These are phyloP conservation scores for Climacium dendroides DNA, from an alignment of 225 moss, liverwort and hornwort species.

Conservation along the genomic window DNA sequence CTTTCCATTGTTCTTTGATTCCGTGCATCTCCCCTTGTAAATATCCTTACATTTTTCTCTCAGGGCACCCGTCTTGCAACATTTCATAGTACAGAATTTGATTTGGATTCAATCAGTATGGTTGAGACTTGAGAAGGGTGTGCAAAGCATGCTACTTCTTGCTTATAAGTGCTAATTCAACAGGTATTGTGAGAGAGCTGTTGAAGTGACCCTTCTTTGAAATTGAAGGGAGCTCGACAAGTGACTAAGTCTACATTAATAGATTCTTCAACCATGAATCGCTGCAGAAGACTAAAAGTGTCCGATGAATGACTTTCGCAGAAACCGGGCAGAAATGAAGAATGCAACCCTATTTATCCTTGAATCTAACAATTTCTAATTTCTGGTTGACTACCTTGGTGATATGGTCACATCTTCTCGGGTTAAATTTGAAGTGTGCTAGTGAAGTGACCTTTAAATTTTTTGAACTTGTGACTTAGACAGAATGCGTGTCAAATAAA, in stretches of 20 bases:
- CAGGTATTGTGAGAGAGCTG: not conserved
- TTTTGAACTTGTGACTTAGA: not conserved
- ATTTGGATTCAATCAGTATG: not conserved
- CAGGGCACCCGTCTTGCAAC: not conserved
- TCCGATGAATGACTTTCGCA: not conserved
- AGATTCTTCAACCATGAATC: not conserved
- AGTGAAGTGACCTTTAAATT: not conserved
- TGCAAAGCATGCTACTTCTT: not conserved
- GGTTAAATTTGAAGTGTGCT: not conserved
- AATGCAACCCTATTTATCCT: not conserved
- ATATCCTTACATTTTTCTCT: not conserved
- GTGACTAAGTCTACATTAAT: not conserved
- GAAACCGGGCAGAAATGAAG: not conserved
- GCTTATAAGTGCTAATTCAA: not conserved
- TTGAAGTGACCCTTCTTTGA: not conserved
- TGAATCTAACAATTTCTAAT: not conserved
- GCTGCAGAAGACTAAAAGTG: not conserved
- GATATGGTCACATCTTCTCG: not conserved
- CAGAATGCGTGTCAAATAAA: not conserved
- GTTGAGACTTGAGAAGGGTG: not conserved
- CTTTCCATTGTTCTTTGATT: not conserved
- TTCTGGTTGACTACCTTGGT: not conserved
- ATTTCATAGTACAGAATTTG: not conserved
- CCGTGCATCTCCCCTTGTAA: not conserved
- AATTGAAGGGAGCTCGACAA: not conserved